Percentiles rank a stretch among this genome's conserved stretches.
Conservation (phyloP, 1,284 basidiomycete species). For the Tausonia pullulans region DNA sequence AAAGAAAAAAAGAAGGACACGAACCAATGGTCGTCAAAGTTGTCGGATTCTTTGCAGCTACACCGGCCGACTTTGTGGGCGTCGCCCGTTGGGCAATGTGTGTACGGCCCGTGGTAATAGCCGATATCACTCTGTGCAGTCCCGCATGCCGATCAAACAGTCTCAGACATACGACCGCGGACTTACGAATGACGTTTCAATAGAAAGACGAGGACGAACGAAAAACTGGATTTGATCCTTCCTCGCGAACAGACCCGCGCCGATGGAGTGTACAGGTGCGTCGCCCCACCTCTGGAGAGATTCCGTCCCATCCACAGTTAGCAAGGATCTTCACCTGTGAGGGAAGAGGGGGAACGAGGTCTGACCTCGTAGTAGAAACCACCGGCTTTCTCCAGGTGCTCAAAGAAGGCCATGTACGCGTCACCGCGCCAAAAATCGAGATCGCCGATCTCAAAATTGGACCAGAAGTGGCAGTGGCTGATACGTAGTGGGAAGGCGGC, state of each 20-base stretch:
- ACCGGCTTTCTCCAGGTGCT: conserved; percentile 61
- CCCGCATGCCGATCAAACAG: no score
- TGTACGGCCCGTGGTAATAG: conserved; percentile 10
- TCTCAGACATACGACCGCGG: no score
- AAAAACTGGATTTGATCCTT: conserved; percentile 69
- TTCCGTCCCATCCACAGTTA: background rate
- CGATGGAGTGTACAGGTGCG: conserved; percentile 75
- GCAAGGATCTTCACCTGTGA: background rate
- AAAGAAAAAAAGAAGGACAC: background rate
- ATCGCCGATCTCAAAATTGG: conserved; percentile 75
- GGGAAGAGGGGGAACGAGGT: conserved; percentile 27
- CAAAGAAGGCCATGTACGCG: conserved; percentile 66
- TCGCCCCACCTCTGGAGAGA: conserved; percentile 63
- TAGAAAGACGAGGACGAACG: conserved; percentile 19
- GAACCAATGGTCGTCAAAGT: conserved; percentile 35
- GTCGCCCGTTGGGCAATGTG: conserved; percentile 34
- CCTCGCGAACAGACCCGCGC: conserved; percentile 55
- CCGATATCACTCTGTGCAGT: conserved; percentile 10
- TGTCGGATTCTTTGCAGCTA: conserved; percentile 33
- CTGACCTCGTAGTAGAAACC: conserved; percentile 73
- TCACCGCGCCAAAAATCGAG: conserved; percentile 39
- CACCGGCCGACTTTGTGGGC: conserved; percentile 32
- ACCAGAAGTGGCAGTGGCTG: conserved; percentile 45
- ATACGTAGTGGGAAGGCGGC: no score
- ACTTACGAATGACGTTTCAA: no score